Conservation (phyloP, 495 filamentous ascomycete species). For the Penicillium ucsense region DNA sequence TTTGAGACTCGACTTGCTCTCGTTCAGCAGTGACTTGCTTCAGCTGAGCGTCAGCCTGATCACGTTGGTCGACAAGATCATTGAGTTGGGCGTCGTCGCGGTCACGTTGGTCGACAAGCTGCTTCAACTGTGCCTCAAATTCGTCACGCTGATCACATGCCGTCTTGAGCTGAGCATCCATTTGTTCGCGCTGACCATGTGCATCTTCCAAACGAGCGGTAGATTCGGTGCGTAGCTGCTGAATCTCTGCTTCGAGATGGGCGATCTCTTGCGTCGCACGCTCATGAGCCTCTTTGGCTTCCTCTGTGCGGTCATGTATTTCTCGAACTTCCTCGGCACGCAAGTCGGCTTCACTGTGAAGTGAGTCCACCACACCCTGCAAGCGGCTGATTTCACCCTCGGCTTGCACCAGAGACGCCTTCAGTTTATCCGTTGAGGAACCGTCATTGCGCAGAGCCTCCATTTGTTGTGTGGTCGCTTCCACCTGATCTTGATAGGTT, state of each 20-base stretch:
- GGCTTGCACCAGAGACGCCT: conserved; percentile 36
- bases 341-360: conserved; percentile 20
- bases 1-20: background rate
- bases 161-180: conserved; percentile 11
- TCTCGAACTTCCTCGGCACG: conserved; percentile 35
- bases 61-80: background rate
- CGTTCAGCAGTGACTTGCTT: background rate
- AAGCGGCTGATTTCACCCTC: conserved; percentile 42
- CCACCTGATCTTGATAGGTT: conserved; percentile 32
- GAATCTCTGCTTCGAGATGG: conserved; percentile 28
- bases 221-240: conserved; percentile 27
- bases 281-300: conserved; percentile 5
- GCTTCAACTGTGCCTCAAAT: background rate
- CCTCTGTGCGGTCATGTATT: conserved; percentile 19
- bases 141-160: background rate
- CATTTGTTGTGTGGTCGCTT: conserved; percentile 35
- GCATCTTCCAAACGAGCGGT: conserved; percentile 24
- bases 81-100: background rate
- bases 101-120: background rate
- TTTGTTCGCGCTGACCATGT: conserved; percentile 14
- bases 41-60: background rate
- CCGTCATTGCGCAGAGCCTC: conserved; percentile 31
- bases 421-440: conserved; percentile 13
- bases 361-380: conserved; percentile 17
- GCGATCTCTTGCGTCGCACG: conserved; percentile 22